Conservation (phyloP, 768 basidiomycete genomes). For the Candolleomyces aberdarensis region DNA sequence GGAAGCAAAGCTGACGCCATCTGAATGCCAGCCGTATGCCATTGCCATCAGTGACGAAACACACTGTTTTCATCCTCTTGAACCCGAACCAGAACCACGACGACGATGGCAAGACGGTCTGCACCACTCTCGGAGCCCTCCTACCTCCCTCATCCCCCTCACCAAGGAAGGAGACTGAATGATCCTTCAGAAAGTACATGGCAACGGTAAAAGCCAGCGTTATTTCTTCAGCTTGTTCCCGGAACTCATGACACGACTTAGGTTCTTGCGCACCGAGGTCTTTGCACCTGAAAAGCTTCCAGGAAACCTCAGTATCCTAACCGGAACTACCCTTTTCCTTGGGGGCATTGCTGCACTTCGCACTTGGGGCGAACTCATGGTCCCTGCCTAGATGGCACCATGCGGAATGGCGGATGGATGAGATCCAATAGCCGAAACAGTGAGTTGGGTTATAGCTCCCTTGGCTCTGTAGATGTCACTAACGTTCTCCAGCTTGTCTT, state of each 20-base stretch:
- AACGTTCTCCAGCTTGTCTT: not conserved
- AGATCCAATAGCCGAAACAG: not conserved
- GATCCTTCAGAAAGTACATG: conserved; percentile 67
- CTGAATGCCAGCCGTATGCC: not conserved
- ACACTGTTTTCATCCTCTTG: not conserved
- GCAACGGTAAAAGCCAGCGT: conserved; percentile 31
- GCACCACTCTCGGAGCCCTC: conserved; percentile 51
- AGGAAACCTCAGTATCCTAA: conserved; percentile 70
- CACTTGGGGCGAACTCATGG: conserved; percentile 76
- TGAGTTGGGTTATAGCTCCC: not conserved
- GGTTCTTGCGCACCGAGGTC: conserved; percentile 61
- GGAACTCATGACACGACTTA: conserved; percentile 9
- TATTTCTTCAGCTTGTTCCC: conserved; percentile 22
- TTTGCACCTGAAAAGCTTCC: conserved; percentile 69
- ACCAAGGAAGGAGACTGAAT: conserved; percentile 36
- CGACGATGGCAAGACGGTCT: conserved; percentile 65
- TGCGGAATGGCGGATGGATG: not conserved
- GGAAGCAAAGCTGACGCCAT: not conserved
- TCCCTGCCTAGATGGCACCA: conserved; percentile 49
- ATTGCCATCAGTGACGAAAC: conserved; percentile 5
- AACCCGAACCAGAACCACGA: conserved; percentile 8
- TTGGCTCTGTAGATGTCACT: not conserved
- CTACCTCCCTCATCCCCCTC: conserved; percentile 49
- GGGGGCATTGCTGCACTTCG: conserved; percentile 69
- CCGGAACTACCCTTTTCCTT: conserved; percentile 63